Evolutionary conservation across 139 green algal genomes (phyloP).

Genomic region (Pycnococcus provasolii): DNA sequence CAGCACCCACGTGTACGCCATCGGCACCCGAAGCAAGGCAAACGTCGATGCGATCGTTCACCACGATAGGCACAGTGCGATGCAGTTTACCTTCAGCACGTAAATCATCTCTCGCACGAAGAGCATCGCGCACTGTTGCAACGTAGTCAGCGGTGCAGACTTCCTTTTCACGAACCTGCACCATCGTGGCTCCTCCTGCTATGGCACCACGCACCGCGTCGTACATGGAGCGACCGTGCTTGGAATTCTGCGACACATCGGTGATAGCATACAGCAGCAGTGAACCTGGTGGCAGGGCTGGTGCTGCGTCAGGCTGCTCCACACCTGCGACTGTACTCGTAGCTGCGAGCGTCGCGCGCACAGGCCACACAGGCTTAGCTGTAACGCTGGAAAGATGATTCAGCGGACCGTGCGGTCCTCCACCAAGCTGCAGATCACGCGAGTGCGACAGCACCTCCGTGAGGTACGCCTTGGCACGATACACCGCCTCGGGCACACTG

Average conservation of each 20-base stretch:
- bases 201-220: constrained; percentile 53
- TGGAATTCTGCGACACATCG: no score
- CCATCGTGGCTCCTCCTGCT: constrained; percentile 56
- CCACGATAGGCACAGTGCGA: constrained; percentile 55
- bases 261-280: no score
- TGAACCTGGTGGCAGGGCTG: no score
- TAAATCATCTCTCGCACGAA: no score
- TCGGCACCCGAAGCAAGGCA: constrained; percentile 55
- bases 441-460: constrained; percentile 37
- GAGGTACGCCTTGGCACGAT: constrained; percentile 48
- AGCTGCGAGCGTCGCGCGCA: no score
- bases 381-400: background rate
- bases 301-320: no score
- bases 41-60: constrained; percentile 90
- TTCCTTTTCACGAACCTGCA: constrained; percentile 79
- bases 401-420: constrained; percentile 33
- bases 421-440: constrained; percentile 35
- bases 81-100: no score
- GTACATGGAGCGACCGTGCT: constrained; percentile 18
- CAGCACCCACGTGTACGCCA: constrained; percentile 72
- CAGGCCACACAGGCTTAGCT: no score
- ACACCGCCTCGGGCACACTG: constrained; percentile 35
- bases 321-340: no score
- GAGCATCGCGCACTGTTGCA: constrained; percentile 24
- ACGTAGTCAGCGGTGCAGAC: constrained; percentile 43